Base-by-base conservation (phyloP, 495 filamentous ascomycete species). In the Podospora didyma region DNA sequence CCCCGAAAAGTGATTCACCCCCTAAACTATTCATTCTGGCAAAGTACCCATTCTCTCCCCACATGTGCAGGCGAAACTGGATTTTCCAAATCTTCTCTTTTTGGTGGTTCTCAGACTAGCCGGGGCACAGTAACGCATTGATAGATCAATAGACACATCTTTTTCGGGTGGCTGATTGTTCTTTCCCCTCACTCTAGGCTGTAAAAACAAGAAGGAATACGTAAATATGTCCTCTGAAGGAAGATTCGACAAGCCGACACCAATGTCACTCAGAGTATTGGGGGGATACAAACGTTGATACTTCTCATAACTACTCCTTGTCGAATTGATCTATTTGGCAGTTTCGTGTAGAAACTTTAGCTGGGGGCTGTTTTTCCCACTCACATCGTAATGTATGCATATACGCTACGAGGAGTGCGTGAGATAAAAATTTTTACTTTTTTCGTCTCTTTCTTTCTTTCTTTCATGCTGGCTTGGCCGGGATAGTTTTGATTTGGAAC, bases 401-500 rank as follows among this genome's bases (percentile, higher is more conserved):
- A n/a, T n/a, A n/a, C n/a, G n/a, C n/a, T n/a, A n/a, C n/a, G n/a
- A n/a, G n/a, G n/a, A n/a, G n/a, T n/a, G n/a, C n/a, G n/a, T n/a
- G n/a, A n/a, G n/a, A n/a, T n/a, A n/a, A n/a, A n/a, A n/a, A n/a
- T n/a, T n/a, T n/a, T n/a, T n/a, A n/a, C n/a, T n/a, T n/a, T n/a
- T n/a, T n/a, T n/a, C n/a, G n/a, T n/a, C n/a, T n/a, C n/a, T n/a
- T n/a, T n/a, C n/a, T n/a, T n/a, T n/a, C 26, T 3, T 31, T 9
- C 3, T 31, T 31, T 31, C 45, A 59, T 28, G 53, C 68, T 52
- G 82, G 65, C 67, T 85, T 88, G 48, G 79, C 70, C 46, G 81
- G 75, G 21, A 86, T 73, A 10, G 89, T 95, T 78, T 96, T 96
- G 73, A 98, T 96, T 74, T 98, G 95, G 73, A 98, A 98, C 1